Evolutionary conservation across 345 rosid genomes (phyloP).

Genomic region (Cardamine chenopodiifolia): DNA sequence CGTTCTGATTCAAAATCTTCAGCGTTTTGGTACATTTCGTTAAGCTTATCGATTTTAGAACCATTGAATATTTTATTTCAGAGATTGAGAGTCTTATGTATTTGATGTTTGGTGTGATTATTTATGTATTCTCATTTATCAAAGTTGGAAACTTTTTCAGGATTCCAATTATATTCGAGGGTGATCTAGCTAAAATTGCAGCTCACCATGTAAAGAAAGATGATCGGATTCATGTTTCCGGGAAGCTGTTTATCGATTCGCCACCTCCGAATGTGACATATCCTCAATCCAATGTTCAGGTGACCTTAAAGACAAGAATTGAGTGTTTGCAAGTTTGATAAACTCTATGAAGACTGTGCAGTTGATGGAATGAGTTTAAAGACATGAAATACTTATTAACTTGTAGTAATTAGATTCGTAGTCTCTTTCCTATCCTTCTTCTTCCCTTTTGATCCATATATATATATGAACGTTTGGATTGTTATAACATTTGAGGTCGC

Average conservation of each 20-base stretch:
- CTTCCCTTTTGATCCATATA: background rate
- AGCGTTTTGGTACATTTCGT: slow-evolving; percentile 30
- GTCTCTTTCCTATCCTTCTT: background rate
- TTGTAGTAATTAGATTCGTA: background rate
- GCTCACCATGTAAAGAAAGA: slow-evolving; percentile 60
- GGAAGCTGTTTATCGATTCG: slow-evolving; percentile 55
- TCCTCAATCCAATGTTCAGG: slow-evolving; percentile 61
- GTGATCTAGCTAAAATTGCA: slow-evolving; percentile 73
- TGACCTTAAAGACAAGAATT: slow-evolving; percentile 3
- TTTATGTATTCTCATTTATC: background rate
- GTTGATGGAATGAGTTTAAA: slow-evolving; percentile 10
- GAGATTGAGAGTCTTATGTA: background rate
- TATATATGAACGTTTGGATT: background rate
- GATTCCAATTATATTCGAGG: slow-evolving; percentile 77
- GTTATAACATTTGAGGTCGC: background rate
- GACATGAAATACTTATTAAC: background rate
- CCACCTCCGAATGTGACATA: slow-evolving; percentile 46
- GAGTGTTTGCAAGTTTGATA: background rate
- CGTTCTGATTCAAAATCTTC: slow-evolving; percentile 45
- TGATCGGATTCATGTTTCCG: slow-evolving; percentile 63
- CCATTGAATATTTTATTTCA: background rate
- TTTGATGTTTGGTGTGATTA: background rate
- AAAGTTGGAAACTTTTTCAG: slow-evolving; percentile 38
- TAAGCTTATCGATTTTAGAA: background rate
- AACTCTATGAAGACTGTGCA: background rate